Evolutionary conservation across 2,329 filamentous ascomycete genomes (phyloP).

Genomic region (Hymenoscyphus repandus): DNA sequence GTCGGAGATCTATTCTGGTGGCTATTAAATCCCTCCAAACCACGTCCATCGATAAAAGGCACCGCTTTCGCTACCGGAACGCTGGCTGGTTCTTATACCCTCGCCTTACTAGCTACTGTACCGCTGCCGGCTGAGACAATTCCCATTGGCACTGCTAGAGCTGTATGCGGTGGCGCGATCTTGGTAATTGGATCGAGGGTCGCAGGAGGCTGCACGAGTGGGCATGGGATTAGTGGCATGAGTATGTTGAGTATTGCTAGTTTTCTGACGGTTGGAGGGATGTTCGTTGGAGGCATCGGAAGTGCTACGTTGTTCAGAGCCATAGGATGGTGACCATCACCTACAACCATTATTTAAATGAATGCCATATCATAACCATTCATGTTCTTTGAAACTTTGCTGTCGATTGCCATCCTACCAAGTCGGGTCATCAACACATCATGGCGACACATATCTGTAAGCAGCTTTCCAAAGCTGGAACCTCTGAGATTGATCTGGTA

Average conservation of each 20-base stretch:
- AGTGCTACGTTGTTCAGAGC: background rate
- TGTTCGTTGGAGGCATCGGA: slow-evolving; percentile 49
- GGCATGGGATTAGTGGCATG: slow-evolving; percentile 64
- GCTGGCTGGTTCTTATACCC: slow-evolving; percentile 39
- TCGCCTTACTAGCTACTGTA: slow-evolving; percentile 12
- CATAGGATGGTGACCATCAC: background rate
- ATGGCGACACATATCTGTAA: too few relatives aligned
- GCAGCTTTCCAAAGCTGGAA: too few relatives aligned
- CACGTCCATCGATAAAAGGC: slow-evolving; percentile 7
- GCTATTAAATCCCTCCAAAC: slow-evolving; percentile 5
- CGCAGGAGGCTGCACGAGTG: slow-evolving; percentile 62
- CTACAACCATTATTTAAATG: too few relatives aligned
- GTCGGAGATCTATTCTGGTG: slow-evolving; percentile 48
- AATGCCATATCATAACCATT: too few relatives aligned
- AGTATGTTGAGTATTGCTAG: slow-evolving; percentile 58
- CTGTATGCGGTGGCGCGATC: slow-evolving; percentile 48
- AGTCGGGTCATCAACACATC: too few relatives aligned
- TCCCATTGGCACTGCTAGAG: slow-evolving; percentile 34
- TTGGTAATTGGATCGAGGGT: slow-evolving; percentile 57
- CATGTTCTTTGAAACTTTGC: too few relatives aligned
- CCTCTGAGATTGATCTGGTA: too few relatives aligned
- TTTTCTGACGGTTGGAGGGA: slow-evolving; percentile 52
- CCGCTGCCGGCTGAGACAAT: slow-evolving; percentile 19
- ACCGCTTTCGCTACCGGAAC: slow-evolving; percentile 50
- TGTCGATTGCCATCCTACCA: too few relatives aligned